phyloP scores from a whole-genome alignment of 768 basidiomycete species.

The Lactifluus pinguis region DNA sequence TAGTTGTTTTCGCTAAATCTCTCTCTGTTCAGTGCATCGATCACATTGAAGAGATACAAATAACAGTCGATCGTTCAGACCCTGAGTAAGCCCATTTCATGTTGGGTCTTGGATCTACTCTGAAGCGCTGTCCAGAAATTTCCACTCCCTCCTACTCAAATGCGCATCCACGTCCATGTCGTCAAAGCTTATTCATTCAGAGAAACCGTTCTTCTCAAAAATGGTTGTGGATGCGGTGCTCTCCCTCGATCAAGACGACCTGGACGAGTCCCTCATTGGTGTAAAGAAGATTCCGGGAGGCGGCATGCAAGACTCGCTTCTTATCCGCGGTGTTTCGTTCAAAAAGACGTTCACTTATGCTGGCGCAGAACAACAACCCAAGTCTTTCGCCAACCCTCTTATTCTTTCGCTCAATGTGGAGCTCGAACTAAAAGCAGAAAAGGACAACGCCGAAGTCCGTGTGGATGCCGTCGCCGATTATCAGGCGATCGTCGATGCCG shows the following conservation, averaged over 20 bases:
- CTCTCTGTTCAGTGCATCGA: constrained; percentile 55
- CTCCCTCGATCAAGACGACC: constrained; percentile 83
- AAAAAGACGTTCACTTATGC: constrained; percentile 99
- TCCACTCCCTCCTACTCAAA: constrained; percentile 90
- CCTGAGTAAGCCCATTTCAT: constrained; percentile 57
- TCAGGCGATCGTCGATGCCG: constrained; percentile 98
- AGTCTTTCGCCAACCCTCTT: constrained; percentile 80
- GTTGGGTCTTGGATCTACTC: not conserved
- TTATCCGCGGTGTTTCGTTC: constrained; percentile 90
- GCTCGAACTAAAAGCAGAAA: constrained; percentile 96
- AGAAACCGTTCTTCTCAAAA: constrained; percentile 97
- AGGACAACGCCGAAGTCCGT: constrained; percentile 97
- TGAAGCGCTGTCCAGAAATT: constrained; percentile 46
- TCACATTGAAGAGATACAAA: constrained; percentile 82
- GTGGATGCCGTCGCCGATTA: constrained; percentile 97
- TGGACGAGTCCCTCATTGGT: constrained; percentile 93
- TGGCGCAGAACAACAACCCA: constrained; percentile 98
- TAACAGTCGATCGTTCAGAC: constrained; percentile 82
- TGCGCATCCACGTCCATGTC: constrained; percentile 99
- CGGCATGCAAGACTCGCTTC: constrained; percentile 90
- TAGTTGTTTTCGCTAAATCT: constrained; percentile 1
- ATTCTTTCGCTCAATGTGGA: constrained; percentile 95
- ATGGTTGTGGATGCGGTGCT: constrained; percentile 98
- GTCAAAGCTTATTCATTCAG: constrained; percentile 96
- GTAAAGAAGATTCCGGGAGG: constrained; percentile 98